These are phyloP conservation scores for Lepidium didymum DNA, from an alignment of 345 rosid genomes.

Conservation along the genomic window DNA sequence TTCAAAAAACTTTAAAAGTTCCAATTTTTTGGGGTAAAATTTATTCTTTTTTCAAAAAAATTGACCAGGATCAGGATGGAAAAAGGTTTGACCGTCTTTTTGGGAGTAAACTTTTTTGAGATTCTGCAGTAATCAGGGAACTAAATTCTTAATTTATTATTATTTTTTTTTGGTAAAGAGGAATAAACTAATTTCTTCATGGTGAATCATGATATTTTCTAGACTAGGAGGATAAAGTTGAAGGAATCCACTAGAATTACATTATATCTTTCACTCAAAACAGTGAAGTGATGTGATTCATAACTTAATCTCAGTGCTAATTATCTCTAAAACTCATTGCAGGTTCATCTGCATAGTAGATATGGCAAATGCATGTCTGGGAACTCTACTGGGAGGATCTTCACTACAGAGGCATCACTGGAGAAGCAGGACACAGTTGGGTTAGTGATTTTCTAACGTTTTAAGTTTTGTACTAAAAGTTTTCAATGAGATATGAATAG, in stretches of 20 bases:
- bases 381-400: conserved; percentile 39
- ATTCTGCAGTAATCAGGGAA: conserved; percentile 8
- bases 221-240: neutral
- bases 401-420: conserved; percentile 43
- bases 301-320: neutral
- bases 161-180: neutral
- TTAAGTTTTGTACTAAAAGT: neutral
- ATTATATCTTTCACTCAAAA: neutral
- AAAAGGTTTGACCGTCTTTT: neutral
- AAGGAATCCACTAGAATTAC: neutral
- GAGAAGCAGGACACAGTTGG: conserved; percentile 38
- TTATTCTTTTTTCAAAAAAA: neutral
- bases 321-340: neutral
- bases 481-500: neutral
- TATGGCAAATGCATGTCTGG: conserved; percentile 33
- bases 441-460: conserved; percentile 26
- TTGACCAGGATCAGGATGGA: neutral
- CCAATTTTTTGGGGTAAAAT: neutral
- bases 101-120: neutral
- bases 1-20: neutral
- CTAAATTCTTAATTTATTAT: neutral
- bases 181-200: neutral
- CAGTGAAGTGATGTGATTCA: neutral
- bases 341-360: conserved; percentile 45
- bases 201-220: neutral